A percentile compares a stretch with the other conserved stretches of the same genome.
These are phyloP conservation scores for Sedum album DNA, from an alignment of 164 flowering plant genomes.

Conservation along the genomic window DNA sequence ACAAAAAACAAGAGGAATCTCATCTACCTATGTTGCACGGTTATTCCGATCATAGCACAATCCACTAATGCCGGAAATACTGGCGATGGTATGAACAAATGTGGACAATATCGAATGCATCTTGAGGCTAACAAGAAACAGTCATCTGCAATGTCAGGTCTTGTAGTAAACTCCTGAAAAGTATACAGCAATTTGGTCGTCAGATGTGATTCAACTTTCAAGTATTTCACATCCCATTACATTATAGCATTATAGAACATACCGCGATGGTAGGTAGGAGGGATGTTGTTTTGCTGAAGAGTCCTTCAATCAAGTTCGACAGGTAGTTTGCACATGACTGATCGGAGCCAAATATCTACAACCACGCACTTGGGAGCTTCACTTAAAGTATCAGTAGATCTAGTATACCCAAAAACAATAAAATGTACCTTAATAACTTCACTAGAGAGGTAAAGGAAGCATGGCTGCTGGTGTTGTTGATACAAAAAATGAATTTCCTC, in stretches of 20 bases:
- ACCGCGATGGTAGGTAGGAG: constrained; percentile 76
- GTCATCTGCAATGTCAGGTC: constrained; percentile 98
- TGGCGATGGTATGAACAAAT: constrained; percentile 42
- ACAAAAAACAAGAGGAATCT: constrained; percentile 9
- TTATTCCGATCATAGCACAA: constrained; percentile 84
- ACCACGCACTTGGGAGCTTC: constrained; percentile 10
- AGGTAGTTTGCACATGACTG: constrained; percentile 84
- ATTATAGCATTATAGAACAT: not conserved
- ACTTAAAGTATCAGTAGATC: not conserved
- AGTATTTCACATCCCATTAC: not conserved
- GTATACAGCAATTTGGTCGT: constrained; percentile 4
- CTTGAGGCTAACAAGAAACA: constrained; percentile 95
- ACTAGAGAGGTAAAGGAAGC: constrained; percentile 96
- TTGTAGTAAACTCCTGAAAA: constrained; percentile 74
- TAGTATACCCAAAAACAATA: not conserved
- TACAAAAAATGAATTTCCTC: constrained; percentile 83
- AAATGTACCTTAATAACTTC: constrained; percentile 88
- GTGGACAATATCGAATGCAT: constrained; percentile 95
- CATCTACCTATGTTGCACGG: constrained; percentile 81
- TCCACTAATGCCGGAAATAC: constrained; percentile 73
- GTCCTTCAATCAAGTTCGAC: constrained; percentile 64
- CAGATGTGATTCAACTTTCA: not conserved
- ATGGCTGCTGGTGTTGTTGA: constrained; percentile 88
- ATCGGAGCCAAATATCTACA: constrained; percentile 96
- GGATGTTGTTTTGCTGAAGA: constrained; percentile 74